Evolutionary conservation across 108 stramenopile genomes (phyloP), one percentile per base, ranked within the genome.

Genomic region (Conticribra weissflogii): DNA sequence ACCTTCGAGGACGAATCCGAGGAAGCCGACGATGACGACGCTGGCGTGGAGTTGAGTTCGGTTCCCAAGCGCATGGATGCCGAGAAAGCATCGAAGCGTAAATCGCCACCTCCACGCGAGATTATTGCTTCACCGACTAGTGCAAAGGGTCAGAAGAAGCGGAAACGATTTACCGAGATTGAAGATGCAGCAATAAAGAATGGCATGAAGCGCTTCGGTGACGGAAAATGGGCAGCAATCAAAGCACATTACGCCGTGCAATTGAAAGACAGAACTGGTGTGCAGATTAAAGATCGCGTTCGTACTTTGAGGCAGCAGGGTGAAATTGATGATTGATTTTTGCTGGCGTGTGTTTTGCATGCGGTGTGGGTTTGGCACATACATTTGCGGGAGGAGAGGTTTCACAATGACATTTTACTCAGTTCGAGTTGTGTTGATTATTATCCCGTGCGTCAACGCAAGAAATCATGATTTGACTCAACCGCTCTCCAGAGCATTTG

Each of bases 221-320:
- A 51, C 9, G 88, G 88, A 7, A 83, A 63, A 9, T 92, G 90
- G 90, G 66, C 78, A 4, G 30, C 75, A 2, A 89, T 92, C 70
- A 92, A 92, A 76, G 50, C 68, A 15, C 22, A 72, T 1, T 86
- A 81, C 46, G 57, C 59, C 9, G 61, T 83, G 2, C 63, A 83
- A 36, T 74, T 92, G 22, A 73, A 66, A 33, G 59, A 87, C 48
- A 77, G 90, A 29, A 74, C 72, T 14, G 63, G 72, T 29, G 85
- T 85, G 14, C 84, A 88, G 56, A 85, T 92, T 74, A 92, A 92
- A 78, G 90, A 91, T 59, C 77, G 85, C 41, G 84, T 64, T 56
- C 82, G 90, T 48, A 91, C 79, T 25, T 67, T 91, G 82, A 62
- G 12, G 12, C 5, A 41, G 36, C 5, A 41, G 8, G 12, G 12